Conservation (phyloP, 208 protist genomes). For the Leptomonas seymouri region DNA sequence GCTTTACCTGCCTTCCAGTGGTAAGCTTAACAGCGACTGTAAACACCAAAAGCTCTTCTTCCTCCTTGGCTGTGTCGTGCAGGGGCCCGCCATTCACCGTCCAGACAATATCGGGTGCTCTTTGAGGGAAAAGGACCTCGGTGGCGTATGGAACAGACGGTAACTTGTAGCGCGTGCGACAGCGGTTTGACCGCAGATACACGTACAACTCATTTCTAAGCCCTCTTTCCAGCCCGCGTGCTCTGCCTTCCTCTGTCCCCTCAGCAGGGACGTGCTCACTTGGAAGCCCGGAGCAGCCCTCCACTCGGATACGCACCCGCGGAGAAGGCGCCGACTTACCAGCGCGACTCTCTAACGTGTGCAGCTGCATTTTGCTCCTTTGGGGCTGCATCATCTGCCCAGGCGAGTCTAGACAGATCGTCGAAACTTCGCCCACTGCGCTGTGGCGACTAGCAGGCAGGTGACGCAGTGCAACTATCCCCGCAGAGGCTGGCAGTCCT, state of each 20-base stretch:
- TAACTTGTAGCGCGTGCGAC: constrained; percentile 19
- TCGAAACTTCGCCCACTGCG: background rate
- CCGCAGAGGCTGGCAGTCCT: background rate
- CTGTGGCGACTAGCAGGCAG: background rate
- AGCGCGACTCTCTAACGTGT: background rate
- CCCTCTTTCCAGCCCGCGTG: background rate
- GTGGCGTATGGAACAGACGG: constrained; percentile 5
- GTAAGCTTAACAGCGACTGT: constrained; percentile 37
- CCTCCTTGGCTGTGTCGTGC: background rate
- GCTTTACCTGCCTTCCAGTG: constrained; percentile 23
- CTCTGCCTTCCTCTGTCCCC: background rate
- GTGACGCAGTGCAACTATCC: background rate
- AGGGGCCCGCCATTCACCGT: background rate
- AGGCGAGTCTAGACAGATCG: background rate
- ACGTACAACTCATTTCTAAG: constrained; percentile 4
- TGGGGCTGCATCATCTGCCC: constrained; percentile 12
- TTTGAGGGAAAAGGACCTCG: background rate
- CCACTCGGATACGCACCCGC: constrained; percentile 5
- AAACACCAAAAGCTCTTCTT: constrained; percentile 32
- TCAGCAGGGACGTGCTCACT: background rate
- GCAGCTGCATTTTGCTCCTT: background rate
- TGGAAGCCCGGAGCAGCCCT: constrained; percentile 12
- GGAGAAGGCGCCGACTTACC: background rate
- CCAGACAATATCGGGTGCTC: background rate
- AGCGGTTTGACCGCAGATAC: constrained; percentile 6